Base-by-base conservation (phyloP, 345 rosid species). In the Bruguiera gymnorhiza region DNA sequence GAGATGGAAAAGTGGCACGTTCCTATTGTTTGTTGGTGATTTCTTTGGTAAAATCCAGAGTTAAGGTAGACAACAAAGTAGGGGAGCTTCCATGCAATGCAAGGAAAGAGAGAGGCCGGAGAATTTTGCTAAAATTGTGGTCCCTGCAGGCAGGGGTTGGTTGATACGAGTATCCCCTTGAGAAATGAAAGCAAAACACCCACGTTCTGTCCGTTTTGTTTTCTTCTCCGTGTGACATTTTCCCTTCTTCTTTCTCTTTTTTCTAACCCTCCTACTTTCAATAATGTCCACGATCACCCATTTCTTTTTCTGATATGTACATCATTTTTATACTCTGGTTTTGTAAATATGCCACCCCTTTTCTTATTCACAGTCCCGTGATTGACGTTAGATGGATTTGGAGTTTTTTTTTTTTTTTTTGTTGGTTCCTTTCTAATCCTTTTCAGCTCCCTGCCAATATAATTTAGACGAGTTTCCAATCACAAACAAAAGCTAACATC, bases 391-490 rank as follows among this genome's bases (percentile, higher is more conserved):
- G 79, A 67, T 72, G 50, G 50, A 43, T 43, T 43, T 43, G 30
- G 43, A 30, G 31, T 29, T 18, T 2, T 8, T 30, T 65, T 36
- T 55, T 8, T 65, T 51, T 62, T 36, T 37, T 8, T 10, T 10
- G 9, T 24, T 24, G 24, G 24, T 24, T 24, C 24, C 8, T 2
- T 37, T 31, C 6, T 31, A 31, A 31, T 5, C 1, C 48, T 11
- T 58, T 27, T 55, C 11, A 23, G 34, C 10, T 34, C 26, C 68
- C 57, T 18, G 6, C 81, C 60, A 26, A 66, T 60, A 31, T 26
- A 74, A 71, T 74, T 15, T 37, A 19, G 71, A 67, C 78, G 67
- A 2, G 65, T 57, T 48, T 51, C 75, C 63, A 54, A 6, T 26
- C 24, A 5, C 48, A 57, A 39, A 18, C 10, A 21, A 57, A 50